Evolutionary conservation across 768 basidiomycete genomes (phyloP).

Genomic region (Coprinopsis cinerea): DNA sequence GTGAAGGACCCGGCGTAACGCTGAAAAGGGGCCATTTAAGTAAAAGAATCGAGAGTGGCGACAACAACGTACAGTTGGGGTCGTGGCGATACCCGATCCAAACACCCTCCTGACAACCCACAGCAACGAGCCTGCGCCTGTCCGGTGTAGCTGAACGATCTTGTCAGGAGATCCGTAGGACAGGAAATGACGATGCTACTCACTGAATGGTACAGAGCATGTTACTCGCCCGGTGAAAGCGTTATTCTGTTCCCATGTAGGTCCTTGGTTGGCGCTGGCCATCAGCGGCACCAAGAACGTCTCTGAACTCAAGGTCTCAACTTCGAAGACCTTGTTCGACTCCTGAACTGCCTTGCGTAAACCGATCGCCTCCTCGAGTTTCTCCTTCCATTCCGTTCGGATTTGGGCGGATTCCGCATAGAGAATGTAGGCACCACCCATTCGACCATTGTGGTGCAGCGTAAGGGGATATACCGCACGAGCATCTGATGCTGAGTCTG

Average conservation of each 20-base stretch:
- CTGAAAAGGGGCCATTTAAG: constrained; percentile 30
- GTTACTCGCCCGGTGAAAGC: constrained; percentile 82
- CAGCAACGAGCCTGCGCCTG: constrained; percentile 79
- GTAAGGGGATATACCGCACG: constrained; percentile 84
- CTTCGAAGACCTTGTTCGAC: constrained; percentile 91
- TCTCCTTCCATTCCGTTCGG: constrained; percentile 83
- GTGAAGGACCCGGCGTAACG: constrained; percentile 89
- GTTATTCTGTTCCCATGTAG: constrained; percentile 71
- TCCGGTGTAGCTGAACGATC: constrained; percentile 66
- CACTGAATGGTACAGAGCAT: constrained; percentile 90
- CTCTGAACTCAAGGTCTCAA: constrained; percentile 83
- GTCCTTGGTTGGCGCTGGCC: constrained; percentile 36
- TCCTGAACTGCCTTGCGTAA: constrained; percentile 85
- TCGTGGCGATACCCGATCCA: constrained; percentile 96
- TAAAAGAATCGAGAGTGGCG: not conserved
- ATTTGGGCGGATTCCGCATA: constrained; percentile 78
- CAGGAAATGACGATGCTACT: constrained; percentile 27
- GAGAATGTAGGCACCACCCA: constrained; percentile 80
- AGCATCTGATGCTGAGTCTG: constrained; percentile 50
- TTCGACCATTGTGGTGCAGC: constrained; percentile 81
- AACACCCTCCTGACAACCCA: constrained; percentile 94
- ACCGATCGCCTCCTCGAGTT: constrained; percentile 83
- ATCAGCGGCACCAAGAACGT: constrained; percentile 79
- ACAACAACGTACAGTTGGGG: constrained; percentile 67
- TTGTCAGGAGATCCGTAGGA: not conserved